Percentiles rank a stretch among this genome's conserved stretches.
phyloP scores from a whole-genome alignment of 352 stramenopile genomes.

The Pythium pyrilobum region DNA sequence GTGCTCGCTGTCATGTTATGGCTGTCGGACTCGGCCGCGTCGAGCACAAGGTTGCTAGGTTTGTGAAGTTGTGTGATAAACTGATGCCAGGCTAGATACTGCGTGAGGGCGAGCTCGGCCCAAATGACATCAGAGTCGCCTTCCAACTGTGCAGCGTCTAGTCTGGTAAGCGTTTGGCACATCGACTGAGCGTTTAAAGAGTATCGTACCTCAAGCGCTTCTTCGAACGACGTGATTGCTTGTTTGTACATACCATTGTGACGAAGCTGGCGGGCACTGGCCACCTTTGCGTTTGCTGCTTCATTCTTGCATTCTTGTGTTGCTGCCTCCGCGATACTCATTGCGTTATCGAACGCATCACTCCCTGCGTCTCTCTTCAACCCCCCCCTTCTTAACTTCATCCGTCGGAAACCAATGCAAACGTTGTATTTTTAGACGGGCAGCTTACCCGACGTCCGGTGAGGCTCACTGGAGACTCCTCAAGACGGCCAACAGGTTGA shows the following conservation, averaged over 20 bases:
- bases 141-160: slow-evolving; percentile 27
- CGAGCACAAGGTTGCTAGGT: slow-evolving; percentile 13
- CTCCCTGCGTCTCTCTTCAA: no score
- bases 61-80: slow-evolving; percentile 37
- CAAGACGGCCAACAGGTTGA: no score
- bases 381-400: no score
- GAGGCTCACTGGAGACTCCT: no score
- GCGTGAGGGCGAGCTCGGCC: slow-evolving; percentile 48
- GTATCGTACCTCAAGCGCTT: slow-evolving; percentile 34
- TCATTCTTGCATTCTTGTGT: slow-evolving; percentile 18
- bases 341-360: no score
- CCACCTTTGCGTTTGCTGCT: slow-evolving; percentile 20
- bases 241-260: slow-evolving; percentile 34
- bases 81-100: slow-evolving; percentile 56
- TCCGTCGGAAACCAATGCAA: no score
- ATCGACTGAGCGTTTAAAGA: neutral
- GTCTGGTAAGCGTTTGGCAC: neutral
- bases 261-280: slow-evolving; percentile 28
- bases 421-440: slow-evolving; percentile 18
- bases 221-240: slow-evolving; percentile 32
- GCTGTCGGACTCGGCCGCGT: no score
- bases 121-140: slow-evolving; percentile 51
- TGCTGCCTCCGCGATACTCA: neutral
- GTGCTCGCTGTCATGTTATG: no score
- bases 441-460: no score